Base-by-base conservation (phyloP, 805 yeast species). In the Lipomyces starkeyi region DNA sequence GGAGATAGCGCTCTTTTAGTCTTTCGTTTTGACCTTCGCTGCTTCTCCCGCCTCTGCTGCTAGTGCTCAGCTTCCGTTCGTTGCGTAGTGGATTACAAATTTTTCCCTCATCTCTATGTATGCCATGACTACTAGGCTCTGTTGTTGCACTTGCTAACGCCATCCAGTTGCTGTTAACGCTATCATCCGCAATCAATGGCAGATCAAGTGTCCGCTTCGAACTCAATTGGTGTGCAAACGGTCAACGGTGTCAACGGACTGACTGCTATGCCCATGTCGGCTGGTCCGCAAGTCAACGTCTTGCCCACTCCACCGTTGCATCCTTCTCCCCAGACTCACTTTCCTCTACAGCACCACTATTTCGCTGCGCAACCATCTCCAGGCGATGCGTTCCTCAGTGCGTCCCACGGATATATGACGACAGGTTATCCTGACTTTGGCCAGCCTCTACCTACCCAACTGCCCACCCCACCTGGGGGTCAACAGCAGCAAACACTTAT, bases 391-490 rank as follows among this genome's bases (percentile, higher is more conserved):
- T 13, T 49, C 32, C 14, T 63, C 27, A 54, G 25, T 25, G 35
- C 68, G 25, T 52, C 67, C 22, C 63, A 64, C 37, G 68, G 56
- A 29, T 63, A 57, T 25, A 14, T 32, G 5, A 20, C 70, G 20
- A 20, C 59, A 3, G 54, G 22, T 14, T 66, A 62, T 32, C 60
- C 62, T 9, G 70, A 67, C n/a, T 67, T 64, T 57, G 43, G 59
- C 57, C 59, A 52, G 62, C 68, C 64, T 20, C 63, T 60, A 5
- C 63, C 63, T 14, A 60, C 63, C 17, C 49, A 43, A n/a, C 25
- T 62, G 61, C 69, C 69, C 43, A 62, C 61, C 3, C 67, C 65
- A n/a, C 68, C 67, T 6, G 64, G 53, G 29, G 54, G 58, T 11
- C 43, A 40, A 13, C 59, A 47, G 40, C 62, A 32, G 55, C 63